Evolutionary conservation across 495 filamentous ascomycete genomes (phyloP), one percentile per base, ranked within the genome.

Genomic region (Talaromyces adpressus): DNA sequence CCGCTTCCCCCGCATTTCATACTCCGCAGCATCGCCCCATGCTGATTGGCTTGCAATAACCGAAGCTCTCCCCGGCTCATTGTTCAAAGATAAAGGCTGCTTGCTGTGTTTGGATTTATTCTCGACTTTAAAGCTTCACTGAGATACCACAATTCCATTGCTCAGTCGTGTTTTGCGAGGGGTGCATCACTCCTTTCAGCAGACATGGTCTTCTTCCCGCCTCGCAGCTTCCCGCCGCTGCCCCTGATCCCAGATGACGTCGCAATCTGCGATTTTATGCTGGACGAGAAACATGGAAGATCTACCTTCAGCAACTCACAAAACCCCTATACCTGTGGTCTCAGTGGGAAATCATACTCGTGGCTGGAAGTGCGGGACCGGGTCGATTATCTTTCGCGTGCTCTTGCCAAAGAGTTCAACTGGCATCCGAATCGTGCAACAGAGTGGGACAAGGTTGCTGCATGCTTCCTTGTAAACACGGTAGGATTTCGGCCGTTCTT

Each of bases 401-500:
- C 82, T 4, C 73, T 97, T 4, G 77, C 85, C 8, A 89, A 91
- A 69, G 85, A 90, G 65, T 75, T 94, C 66, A 86, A 84, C 57
- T 96, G 90, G 89, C 66, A 80, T 29, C 84, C 89, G 7, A 93
- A 93, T 66, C 67, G 82, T 63, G 91, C 91, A 22, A 84, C 84
- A 0, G 89, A 92, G 69, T 96, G 89, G 88, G 92, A 97, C 67
- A 97, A 94, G 75, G 86, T 92, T 23, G 67, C 92, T 56, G 87
- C 82, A 11, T 75, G 93, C 11, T 96, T 91, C 73, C 87, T 86
- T 39, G 66, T 93, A 61, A 97, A 97, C 67, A 91, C 91, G 25
- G 91, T 93, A 77, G 53, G 84, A 51, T 51, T 9, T 61, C 11
- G 32, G 23, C 11, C 1, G 16, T 16, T 49, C 49, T 34, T 25